Evolutionary conservation across 2,329 filamentous ascomycete species (phyloP), one percentile per base, ranked within the genome.

Genomic region (Pseudogymnoascus sp.): DNA sequence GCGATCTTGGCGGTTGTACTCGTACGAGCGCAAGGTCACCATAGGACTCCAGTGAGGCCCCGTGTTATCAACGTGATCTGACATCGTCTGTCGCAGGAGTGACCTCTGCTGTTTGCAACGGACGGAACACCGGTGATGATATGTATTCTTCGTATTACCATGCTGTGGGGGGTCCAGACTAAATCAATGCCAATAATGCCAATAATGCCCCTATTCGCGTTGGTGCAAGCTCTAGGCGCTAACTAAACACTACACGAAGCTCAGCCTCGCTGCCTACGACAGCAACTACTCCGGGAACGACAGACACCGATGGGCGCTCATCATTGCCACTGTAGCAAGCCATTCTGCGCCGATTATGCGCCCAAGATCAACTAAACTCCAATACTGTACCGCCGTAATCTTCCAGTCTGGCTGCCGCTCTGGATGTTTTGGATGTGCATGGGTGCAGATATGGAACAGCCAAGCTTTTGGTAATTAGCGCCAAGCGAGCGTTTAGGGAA

Each of bases 401-500:
- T 18, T 6, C 25, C n/a, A 30, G 11, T 33, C 25, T 11, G 4
- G 43, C 43, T 33, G 25, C 1, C 9, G 28, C 25, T 53, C 28
- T 30, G n/a, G 43, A n/a, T 33, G 43, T 53, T 53, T 53, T 18
- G 4, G 25, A 53, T 53, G 28, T 33, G 22, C 43, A 18, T 53
- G 28, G 47, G 28, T 2, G 25, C n/a, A 53, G 15, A 18, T 53
- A 33, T 53, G 47, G 47, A 53, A 53, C 47, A 7, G 47, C 47
- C 47, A 33, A 53, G 47, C 47, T 53, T 53, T 53, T 11, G 9
- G 39, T 6, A 33, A 53, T 53, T 53, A 53, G 47, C 47, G 47
- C 47, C 47, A 53, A 53, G 47, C 47, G 47, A 53, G 47, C 47
- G 47, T 53, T 53, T 53, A 53, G 12, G 47, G 47, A 53, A 53